Evolutionary conservation across 2,329 filamentous ascomycete genomes (phyloP).

Genomic region (Colletotrichum lini): DNA sequence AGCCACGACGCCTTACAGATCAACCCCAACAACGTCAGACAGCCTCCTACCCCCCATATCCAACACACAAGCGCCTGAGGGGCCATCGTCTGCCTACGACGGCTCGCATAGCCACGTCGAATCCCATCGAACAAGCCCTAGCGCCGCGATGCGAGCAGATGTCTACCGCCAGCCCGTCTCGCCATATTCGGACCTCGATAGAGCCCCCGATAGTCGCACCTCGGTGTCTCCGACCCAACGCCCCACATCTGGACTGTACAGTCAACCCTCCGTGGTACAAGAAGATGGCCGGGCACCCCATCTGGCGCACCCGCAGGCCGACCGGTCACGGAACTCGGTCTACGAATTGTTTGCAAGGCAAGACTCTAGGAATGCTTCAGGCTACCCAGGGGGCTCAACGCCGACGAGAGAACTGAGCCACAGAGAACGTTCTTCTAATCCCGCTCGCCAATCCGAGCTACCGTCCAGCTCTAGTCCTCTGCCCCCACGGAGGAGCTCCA

Average conservation of each 20-base stretch:
- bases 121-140: constrained; percentile 36
- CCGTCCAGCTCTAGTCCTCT: constrained; percentile 71
- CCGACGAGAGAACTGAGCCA: constrained; percentile 79
- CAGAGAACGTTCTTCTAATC: constrained; percentile 77
- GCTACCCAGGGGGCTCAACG: constrained; percentile 70
- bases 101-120: constrained; percentile 49
- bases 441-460: constrained; percentile 67
- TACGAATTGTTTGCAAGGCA: constrained; percentile 70
- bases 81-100: constrained; percentile 37
- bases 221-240: constrained; percentile 20
- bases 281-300: constrained; percentile 50
- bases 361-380: constrained; percentile 73
- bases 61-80: constrained; percentile 15
- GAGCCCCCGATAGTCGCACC: constrained; percentile 18
- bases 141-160: constrained; percentile 32
- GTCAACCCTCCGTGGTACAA: constrained; percentile 31
- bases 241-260: constrained; percentile 46
- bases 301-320: constrained; percentile 69
- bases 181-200: constrained; percentile 30
- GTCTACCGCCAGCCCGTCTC: constrained; percentile 35
- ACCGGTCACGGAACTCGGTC: constrained; percentile 71
- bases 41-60: constrained; percentile 17
- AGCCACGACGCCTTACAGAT: constrained; percentile 16
- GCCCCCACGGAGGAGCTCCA: constrained; percentile 83
- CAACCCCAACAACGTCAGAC: constrained; percentile 28